phyloP scores from a whole-genome alignment of 768 basidiomycete genomes.

The Scleroderma citrinum region DNA sequence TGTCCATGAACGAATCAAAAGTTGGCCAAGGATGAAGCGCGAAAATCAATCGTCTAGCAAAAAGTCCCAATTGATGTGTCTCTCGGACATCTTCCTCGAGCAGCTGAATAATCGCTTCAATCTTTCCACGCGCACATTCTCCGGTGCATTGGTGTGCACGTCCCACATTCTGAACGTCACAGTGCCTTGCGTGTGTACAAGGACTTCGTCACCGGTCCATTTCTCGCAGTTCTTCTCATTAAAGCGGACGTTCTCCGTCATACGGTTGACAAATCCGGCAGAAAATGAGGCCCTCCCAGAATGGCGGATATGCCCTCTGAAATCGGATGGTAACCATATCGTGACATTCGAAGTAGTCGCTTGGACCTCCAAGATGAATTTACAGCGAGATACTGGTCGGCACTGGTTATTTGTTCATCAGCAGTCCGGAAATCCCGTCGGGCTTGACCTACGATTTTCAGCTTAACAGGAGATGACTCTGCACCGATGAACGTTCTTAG shows the following conservation, averaged over 20 bases:
- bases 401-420: slow-evolving; percentile 36
- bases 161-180: slow-evolving; percentile 81
- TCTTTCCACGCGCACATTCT: slow-evolving; percentile 55
- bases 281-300: slow-evolving; percentile 53
- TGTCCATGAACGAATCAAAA: slow-evolving; percentile 10
- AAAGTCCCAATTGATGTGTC: slow-evolving; percentile 71
- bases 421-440: neutral
- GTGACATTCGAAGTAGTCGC: slow-evolving; percentile 65
- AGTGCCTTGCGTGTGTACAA: slow-evolving; percentile 53
- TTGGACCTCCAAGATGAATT: slow-evolving; percentile 60
- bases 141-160: slow-evolving; percentile 56
- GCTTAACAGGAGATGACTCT: slow-evolving; percentile 49
- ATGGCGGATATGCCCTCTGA: slow-evolving; percentile 60
- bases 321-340: slow-evolving; percentile 76
- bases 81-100: slow-evolving; percentile 45
- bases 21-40: neutral
- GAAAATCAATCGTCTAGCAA: slow-evolving; percentile 56
- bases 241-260: slow-evolving; percentile 47
- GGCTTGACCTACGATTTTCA: slow-evolving; percentile 59
- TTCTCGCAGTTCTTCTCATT: slow-evolving; percentile 35
- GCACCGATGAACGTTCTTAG: slow-evolving; percentile 62
- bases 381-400: slow-evolving; percentile 46
- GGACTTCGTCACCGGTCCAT: slow-evolving; percentile 52
- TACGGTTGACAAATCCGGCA: slow-evolving; percentile 67
- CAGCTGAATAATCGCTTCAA: slow-evolving; percentile 61